Conservation (phyloP, 176 grass and related monocot genomes). For the Aegilops speltoides region DNA sequence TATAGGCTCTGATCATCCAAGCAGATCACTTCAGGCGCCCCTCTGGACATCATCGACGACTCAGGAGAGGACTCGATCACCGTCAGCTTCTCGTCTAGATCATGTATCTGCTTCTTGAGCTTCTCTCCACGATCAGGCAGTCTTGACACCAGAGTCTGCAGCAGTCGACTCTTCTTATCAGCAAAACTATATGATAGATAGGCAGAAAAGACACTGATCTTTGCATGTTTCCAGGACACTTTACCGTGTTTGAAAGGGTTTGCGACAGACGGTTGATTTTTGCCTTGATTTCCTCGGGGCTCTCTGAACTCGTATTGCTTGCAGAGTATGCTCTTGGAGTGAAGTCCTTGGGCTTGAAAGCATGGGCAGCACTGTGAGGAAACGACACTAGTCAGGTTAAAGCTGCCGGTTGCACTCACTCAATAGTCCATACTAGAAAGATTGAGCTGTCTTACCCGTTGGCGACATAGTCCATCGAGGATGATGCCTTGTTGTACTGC, state of each 20-base stretch:
- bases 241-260: conserved; percentile 58
- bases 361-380: conserved; percentile 51
- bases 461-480: conserved; percentile 48
- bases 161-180: neutral
- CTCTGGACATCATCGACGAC: neutral
- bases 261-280: conserved; percentile 63
- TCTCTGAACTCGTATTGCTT: conserved; percentile 29
- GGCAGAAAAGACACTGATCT: neutral
- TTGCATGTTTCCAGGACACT: neutral
- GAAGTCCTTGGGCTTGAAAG: conserved; percentile 79
- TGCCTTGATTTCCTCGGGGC: conserved; percentile 57
- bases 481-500: conserved; percentile 26
- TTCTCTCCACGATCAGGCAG: conserved; percentile 55
- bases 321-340: conserved; percentile 42
- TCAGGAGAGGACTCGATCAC: conserved; percentile 20
- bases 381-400: neutral
- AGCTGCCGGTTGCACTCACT: neutral
- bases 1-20: conserved; percentile 40
- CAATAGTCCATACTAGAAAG: neutral
- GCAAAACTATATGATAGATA: neutral
- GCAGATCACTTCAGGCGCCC: conserved; percentile 37
- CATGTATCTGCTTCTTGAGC: conserved; percentile 55
- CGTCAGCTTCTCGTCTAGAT: conserved; percentile 48
- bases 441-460: conserved; percentile 28
- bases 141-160: conserved; percentile 47